Base-by-base conservation (phyloP, 305 asterid species). In the Caryopteris hybrid region DNA sequence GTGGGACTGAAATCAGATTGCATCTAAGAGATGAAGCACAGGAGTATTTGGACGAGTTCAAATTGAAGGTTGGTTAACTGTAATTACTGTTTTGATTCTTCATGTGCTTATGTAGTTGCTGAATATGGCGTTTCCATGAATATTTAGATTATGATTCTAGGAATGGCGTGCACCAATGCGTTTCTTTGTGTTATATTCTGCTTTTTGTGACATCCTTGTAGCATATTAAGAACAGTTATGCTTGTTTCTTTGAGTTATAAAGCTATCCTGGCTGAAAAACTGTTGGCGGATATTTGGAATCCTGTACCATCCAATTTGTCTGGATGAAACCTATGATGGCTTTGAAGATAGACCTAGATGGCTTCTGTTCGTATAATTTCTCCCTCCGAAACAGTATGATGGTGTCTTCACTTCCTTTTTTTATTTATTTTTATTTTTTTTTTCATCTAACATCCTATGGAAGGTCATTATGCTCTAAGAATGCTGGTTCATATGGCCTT, bases 1-100 rank as follows among this genome's bases (percentile, higher is more conserved):
- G 95, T 68, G 96, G 95, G 66, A 85, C 95, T 58, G 96, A 87
- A 78, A 87, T 87, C 66, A 87, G 91, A 72, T 71, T 90, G 82
- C 95, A 90, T 72, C 88, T 90, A 39, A 82, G 93, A 60, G 95
- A 90, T 72, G 96, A 90, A 74, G 93, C 96, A 5, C 89, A 85
- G 41, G 96, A 90, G 81, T 90, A 90, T 79, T 64, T 86, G 79
- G 89, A 90, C 18, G 93, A 90, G 72, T 70, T 8, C 81, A 87
- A 90, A 76, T 66, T 90, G 61, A 90, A 90, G 96, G 96, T 90
- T 66, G 59, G 75, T 59, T 14, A 31, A 22, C 12, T 59, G 23
- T 66, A 38, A 31, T 9, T 53, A 45, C 33, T 18, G n/a, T 39
- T 41, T 54, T 23, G 12, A 33, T 17, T 6, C 61, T 61, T 45